phyloP scores from a whole-genome alignment of 805 yeast species.

The Millerago galiae region DNA sequence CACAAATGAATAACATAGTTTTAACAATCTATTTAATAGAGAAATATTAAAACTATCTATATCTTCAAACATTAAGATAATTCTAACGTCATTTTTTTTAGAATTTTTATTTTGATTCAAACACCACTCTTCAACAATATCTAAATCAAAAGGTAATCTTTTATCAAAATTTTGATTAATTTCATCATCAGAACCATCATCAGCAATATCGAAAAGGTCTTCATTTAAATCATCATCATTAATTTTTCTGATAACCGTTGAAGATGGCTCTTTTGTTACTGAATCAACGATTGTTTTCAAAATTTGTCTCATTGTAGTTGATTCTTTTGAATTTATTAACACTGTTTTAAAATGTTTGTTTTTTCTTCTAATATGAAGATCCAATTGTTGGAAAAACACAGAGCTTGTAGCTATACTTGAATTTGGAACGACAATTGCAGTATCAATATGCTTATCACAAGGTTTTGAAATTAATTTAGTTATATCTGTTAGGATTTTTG shows the following conservation, averaged over 20 bases:
- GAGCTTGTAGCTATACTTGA: constrained; percentile 19
- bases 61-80: constrained; percentile 21
- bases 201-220: constrained; percentile 4
- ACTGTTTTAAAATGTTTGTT: constrained; percentile 11
- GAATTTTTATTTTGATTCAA: constrained; percentile 1
- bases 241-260: not conserved
- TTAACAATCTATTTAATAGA: constrained; percentile 16
- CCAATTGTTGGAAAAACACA: constrained; percentile 12
- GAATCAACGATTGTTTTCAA: constrained; percentile 18
- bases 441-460: constrained; percentile 7
- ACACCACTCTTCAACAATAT: constrained; percentile 23
- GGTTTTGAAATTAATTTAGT: constrained; percentile 5
- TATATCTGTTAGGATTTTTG: constrained; percentile 12
- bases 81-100: constrained; percentile 9
- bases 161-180: constrained; percentile 11
- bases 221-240: constrained; percentile 1
- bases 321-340: constrained; percentile 20
- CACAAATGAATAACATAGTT: constrained; percentile 12
- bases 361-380: constrained; percentile 5
- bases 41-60: constrained; percentile 19
- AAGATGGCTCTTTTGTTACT: constrained; percentile 5
- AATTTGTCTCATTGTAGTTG: constrained; percentile 20
- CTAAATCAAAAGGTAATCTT: constrained; percentile 21
- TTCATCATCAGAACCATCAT: constrained; percentile 12
- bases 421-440: constrained; percentile 16